Evolutionary conservation across 2,329 filamentous ascomycete genomes (phyloP), one percentile per base, ranked within the genome.

Genomic region (Boeremia exigua): DNA sequence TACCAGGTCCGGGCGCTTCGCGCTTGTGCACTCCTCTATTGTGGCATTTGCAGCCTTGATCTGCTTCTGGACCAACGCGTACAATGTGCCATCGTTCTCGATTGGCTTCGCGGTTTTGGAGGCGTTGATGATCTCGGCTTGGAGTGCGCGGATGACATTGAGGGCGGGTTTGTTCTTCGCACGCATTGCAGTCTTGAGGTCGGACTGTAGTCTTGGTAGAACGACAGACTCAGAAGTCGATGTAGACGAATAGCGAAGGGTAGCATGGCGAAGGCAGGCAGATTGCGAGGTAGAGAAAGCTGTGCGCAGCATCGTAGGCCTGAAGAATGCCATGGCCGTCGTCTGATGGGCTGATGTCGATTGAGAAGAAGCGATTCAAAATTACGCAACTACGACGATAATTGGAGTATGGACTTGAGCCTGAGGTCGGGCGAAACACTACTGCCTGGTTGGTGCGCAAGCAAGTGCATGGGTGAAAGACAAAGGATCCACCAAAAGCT

Each of bases 31-130:
- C 70, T 92, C 88, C 32, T 79, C 79, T 14, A 80, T 81, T 1
- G 90, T 86, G 15, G 87, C 83, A 45, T 82, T 77, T 4, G 82
- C 80, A 2, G 82, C 79, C 38, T 83, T 82, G 19, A 84, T 82
- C 47, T 86, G 83, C 75, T 87, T 88, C 60, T 85, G 83, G 52
- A 95, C 81, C 44, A 93, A 79, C 7, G 81, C 78, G 27, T 92
- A 84, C 51, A 94, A 81, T 68, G 89, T 85, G 60, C 84, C 81
- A 73, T 94, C 89, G 19, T 86, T 90, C 50, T 79, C 80, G 68
- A 93, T 85, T n/a, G 90, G 90, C 34, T 78, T 80, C 34, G 82
- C 70, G 12, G 89, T 91, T 77, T 93, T 93, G 72, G 86, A 88
- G 30, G 88, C 87, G 75, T 92, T 93, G 65, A 88, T 86, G 58